Percentiles rank a stretch among this genome's conserved stretches.
Conservation (phyloP, 106 monocot species). For the Dioscorea zingiberensis region DNA sequence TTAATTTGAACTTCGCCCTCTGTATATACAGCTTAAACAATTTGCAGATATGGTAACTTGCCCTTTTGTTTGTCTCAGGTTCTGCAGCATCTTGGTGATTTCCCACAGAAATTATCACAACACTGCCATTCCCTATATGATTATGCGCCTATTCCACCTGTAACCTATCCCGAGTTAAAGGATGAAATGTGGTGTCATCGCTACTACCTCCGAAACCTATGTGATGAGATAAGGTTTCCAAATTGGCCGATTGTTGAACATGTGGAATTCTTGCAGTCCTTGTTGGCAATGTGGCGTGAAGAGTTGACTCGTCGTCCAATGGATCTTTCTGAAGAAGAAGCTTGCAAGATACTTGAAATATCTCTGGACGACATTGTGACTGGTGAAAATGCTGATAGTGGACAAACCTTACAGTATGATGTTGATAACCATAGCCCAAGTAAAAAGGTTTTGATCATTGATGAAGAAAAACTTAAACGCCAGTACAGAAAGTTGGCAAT, state of each 20-base stretch:
- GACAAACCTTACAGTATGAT: slow-evolving; percentile 17
- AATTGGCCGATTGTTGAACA: slow-evolving; percentile 99
- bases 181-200: slow-evolving; percentile 99
- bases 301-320: slow-evolving; percentile 87
- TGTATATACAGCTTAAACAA: too few relatives aligned
- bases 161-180: slow-evolving; percentile 91
- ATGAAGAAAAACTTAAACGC: slow-evolving; percentile 98
- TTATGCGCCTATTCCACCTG: slow-evolving; percentile 99
- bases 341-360: slow-evolving; percentile 89
- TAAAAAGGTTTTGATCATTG: slow-evolving; percentile 59
- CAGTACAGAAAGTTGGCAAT: slow-evolving; percentile 96
- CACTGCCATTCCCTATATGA: slow-evolving; percentile 97
- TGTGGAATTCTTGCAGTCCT: slow-evolving; percentile 94
- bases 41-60: background rate
- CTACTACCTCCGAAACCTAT: slow-evolving; percentile 92
- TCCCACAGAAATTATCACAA: slow-evolving; percentile 93
- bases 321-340: slow-evolving; percentile 99
- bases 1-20: too few relatives aligned
- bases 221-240: slow-evolving; percentile 96
- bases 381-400: slow-evolving; percentile 27
- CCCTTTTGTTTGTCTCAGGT: slow-evolving; percentile 44
- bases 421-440: slow-evolving; percentile 17
- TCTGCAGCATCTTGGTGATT: slow-evolving; percentile 98
- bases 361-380: slow-evolving; percentile 74
- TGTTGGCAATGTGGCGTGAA: slow-evolving; percentile 99